Percentiles rank a stretch among this genome's conserved stretches.
These are phyloP conservation scores for Fusarium sambucinum DNA, from an alignment of 2,329 filamentous ascomycete species.

Conservation along the genomic window DNA sequence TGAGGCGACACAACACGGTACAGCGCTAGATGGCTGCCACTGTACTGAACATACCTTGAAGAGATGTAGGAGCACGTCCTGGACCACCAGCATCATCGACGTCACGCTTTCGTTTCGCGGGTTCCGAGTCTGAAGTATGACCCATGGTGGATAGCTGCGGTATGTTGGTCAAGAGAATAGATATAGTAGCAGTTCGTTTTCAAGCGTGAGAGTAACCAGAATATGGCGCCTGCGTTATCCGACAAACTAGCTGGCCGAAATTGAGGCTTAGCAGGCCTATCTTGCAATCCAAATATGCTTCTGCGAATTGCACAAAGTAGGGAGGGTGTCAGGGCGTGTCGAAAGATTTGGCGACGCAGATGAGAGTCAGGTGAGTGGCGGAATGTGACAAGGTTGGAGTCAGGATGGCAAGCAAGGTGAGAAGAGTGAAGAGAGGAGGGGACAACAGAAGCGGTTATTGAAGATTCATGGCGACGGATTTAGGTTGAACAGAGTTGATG, in stretches of 20 bases:
- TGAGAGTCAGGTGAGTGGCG: constrained; percentile 40
- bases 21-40: constrained; percentile 33
- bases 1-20: constrained; percentile 36
- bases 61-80: constrained; percentile 53
- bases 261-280: constrained; percentile 18
- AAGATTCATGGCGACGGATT: constrained; percentile 39
- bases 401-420: constrained; percentile 10
- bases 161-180: constrained; percentile 13
- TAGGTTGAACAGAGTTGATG: constrained; percentile 15
- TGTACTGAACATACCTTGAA: constrained; percentile 58
- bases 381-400: constrained; percentile 28
- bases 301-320: not conserved
- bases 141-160: constrained; percentile 52
- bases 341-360: constrained; percentile 31
- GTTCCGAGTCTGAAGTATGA: constrained; percentile 57
- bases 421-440: constrained; percentile 10
- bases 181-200: constrained; percentile 9
- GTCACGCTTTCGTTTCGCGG: constrained; percentile 64
- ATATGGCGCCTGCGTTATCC: constrained; percentile 18
- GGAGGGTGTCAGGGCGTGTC: constrained; percentile 22
- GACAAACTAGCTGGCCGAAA: constrained; percentile 14
- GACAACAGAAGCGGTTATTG: constrained; percentile 38
- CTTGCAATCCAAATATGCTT: constrained; percentile 1
- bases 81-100: constrained; percentile 59
- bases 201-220: constrained; percentile 4